phyloP scores from a whole-genome alignment of 345 rosid genomes.

The Populus deltoides region DNA sequence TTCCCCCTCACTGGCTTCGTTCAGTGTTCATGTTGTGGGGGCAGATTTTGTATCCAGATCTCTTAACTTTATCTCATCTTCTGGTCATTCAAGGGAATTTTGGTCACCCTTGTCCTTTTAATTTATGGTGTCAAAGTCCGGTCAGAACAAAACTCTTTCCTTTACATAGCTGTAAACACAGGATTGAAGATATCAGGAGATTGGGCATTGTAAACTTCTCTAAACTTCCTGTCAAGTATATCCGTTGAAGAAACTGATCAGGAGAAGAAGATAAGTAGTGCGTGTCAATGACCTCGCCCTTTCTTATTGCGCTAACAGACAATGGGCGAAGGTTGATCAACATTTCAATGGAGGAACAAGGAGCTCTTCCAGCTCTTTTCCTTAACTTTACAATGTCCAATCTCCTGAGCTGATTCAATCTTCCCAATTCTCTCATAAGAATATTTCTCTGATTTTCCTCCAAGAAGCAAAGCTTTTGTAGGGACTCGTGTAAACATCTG shows the following conservation, averaged over 20 bases:
- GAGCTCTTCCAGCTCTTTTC: slow-evolving; percentile 14
- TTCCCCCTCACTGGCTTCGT: no score
- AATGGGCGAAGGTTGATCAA: slow-evolving; percentile 24
- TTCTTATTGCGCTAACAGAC: slow-evolving; percentile 25
- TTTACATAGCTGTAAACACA: no score
- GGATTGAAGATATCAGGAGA: no score
- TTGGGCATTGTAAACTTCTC: no score
- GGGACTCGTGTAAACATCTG: slow-evolving; percentile 9
- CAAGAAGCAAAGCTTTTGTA: slow-evolving; percentile 11
- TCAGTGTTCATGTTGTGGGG: no score
- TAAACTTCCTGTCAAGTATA: no score
- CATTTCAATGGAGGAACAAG: slow-evolving; percentile 20
- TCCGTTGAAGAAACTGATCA: slow-evolving; percentile 4
- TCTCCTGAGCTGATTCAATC: slow-evolving; percentile 6
- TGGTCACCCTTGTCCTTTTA: no score
- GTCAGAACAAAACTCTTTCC: no score
- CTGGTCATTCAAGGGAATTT: no score
- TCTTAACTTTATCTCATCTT: no score
- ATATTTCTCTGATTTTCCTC: neutral
- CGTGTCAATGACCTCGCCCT: slow-evolving; percentile 33
- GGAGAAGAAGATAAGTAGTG: slow-evolving; percentile 30
- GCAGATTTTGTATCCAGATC: no score
- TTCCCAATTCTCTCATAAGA: slow-evolving; percentile 9
- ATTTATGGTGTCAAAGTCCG: no score
- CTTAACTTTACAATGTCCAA: slow-evolving; percentile 17